These are phyloP conservation scores for Cucurbita pepo DNA, from an alignment of 306 rosid species.

Conservation along the genomic window DNA sequence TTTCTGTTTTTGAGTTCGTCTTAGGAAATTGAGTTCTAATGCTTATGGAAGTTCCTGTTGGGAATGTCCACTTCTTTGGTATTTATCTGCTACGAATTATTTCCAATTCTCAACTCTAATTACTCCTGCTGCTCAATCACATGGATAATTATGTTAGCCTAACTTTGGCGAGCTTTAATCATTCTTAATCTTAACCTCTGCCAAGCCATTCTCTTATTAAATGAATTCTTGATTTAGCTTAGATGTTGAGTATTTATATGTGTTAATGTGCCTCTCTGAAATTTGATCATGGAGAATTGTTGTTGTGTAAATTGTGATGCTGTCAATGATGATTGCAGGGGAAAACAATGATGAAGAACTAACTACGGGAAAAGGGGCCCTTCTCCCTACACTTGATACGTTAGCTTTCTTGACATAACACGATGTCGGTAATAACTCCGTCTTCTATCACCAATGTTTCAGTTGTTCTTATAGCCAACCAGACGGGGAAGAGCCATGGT, in stretches of 20 bases:
- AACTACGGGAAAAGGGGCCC: background rate
- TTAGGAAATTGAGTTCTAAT: background rate
- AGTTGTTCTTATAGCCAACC: slow-evolving; percentile 48
- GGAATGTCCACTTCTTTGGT: background rate
- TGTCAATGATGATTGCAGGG: slow-evolving; percentile 19
- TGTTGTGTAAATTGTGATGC: background rate
- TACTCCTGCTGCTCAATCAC: background rate
- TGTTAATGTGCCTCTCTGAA: background rate
- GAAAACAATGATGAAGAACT: slow-evolving; percentile 21
- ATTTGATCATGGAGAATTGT: background rate
- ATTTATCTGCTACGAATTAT: background rate
- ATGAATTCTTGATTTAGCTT: background rate
- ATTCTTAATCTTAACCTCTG: background rate
- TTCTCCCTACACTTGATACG: background rate
- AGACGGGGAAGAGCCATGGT: slow-evolving; percentile 30
- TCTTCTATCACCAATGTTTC: slow-evolving; percentile 56
- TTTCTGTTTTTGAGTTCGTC: background rate
- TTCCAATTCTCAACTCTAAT: background rate
- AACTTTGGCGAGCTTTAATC: background rate
- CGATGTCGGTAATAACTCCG: slow-evolving; percentile 45
- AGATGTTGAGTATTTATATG: background rate
- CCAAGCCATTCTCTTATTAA: background rate
- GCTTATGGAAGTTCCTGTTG: background rate
- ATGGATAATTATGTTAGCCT: background rate
- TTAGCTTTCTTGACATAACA: slow-evolving; percentile 16